Evolutionary conservation across 805 yeast genomes (phyloP), one percentile per base, ranked within the genome.

Genomic region (Kluyveromyces lactis): DNA sequence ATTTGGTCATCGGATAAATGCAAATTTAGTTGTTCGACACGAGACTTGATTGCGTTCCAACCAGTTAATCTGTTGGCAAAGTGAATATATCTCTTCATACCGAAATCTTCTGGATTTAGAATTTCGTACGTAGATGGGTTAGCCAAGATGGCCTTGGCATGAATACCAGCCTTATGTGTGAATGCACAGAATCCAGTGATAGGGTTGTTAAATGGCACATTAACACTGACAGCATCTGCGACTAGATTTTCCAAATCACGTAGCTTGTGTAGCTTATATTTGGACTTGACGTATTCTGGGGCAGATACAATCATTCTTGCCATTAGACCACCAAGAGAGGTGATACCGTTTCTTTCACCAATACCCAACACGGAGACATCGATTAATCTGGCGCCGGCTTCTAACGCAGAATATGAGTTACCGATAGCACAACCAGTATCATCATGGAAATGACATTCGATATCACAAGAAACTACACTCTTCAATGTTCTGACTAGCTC

Each of bases 381-480:
- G 49, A 90, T 86, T 55, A 89, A 76, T 58, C 78, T 78, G 50
- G 98, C 98, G 56, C 98, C 98, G 36, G 87, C 98, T 67, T 90
- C 98, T 55, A 90, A 73, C 8, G 97, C 97, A 40, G 97, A 85
- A 74, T 92, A 92, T 28, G 98, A 95, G 63, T 90, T 90, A 47
- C 97, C 97, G 67, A 90, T 87, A 51, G 98, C 96, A 71, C 97
- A 90, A 47, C 98, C 98, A 21, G 98, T 90, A 66, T 90, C 98
- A 62, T 90, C 86, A 69, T 90, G 98, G 84, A 90, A 92, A 67
- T 90, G 98, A 64, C 96, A 86, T 71, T 90, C 98, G 56, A 90
- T 90, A 62, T 90, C 98, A 71, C 97, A 92, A 24, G 84, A 79
- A 37, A 90, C 97, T 38, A 90, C 95, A 9, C 89, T 79, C 68